Evolutionary conservation across 1,139 yeast genomes (phyloP).

Genomic region (Suhomyces yuchorum): DNA sequence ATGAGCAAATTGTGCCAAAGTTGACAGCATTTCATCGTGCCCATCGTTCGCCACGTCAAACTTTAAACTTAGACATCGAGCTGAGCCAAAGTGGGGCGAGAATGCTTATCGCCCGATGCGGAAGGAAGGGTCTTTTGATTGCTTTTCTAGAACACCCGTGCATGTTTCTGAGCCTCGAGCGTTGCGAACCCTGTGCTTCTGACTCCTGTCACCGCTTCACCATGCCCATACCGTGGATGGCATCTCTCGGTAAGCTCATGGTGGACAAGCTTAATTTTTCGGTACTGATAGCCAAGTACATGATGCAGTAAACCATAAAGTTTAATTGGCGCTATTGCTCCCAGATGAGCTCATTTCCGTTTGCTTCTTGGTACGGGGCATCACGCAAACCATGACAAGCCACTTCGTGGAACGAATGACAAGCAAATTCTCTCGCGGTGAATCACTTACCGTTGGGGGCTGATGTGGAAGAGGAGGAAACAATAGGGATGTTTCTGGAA

Average conservation of each 20-base stretch:
- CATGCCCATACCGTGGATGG: neutral
- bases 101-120: neutral
- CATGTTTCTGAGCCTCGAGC: neutral
- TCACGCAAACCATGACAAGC: neutral
- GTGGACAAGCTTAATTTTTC: neutral
- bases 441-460: too few species aligned
- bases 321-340: neutral
- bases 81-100: neutral
- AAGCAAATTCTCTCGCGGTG: neutral
- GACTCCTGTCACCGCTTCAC: neutral
- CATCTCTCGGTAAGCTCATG: neutral
- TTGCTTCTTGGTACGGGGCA: too few species aligned
- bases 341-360: neutral
- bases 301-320: neutral
- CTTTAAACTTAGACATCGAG: neutral
- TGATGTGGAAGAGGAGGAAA: too few species aligned
- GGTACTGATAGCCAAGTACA: neutral
- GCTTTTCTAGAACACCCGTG: neutral
- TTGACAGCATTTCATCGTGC: neutral
- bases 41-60: neutral
- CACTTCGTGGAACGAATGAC: neutral
- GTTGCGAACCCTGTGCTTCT: neutral
- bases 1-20: neutral
- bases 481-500: neutral
- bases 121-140: conserved; percentile 1